phyloP scores from a whole-genome alignment of 495 filamentous ascomycete species.

The Penicillium maclennaniae region DNA sequence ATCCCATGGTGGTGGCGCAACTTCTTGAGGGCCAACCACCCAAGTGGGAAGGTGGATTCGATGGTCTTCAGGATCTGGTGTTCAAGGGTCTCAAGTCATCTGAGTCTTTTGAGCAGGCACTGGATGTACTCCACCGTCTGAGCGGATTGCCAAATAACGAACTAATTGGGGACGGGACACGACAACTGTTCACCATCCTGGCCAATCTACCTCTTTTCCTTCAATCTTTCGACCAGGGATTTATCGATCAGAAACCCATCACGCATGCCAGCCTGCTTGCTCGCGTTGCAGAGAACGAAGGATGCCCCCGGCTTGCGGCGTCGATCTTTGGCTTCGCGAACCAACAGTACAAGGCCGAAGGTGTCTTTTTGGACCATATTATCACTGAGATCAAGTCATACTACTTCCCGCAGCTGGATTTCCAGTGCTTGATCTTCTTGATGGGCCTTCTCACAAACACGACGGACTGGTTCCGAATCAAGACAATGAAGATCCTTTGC shows the following conservation, averaged over 20 bases:
- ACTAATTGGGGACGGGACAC: conserved; percentile 74
- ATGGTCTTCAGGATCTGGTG: conserved; percentile 78
- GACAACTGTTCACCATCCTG: conserved; percentile 77
- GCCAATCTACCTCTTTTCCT: conserved; percentile 91
- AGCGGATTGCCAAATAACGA: conserved; percentile 74
- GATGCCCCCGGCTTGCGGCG: conserved; percentile 42
- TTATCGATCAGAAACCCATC: conserved; percentile 50
- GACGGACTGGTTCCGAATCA: conserved; percentile 81
- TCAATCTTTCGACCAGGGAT: conserved; percentile 65
- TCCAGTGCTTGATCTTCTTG: conserved; percentile 79
- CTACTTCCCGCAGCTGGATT: conserved; percentile 81
- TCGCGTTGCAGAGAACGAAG: conserved; percentile 65
- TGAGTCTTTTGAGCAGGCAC: conserved; percentile 66
- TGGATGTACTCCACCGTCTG: conserved; percentile 74
- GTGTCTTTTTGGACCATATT: conserved; percentile 74
- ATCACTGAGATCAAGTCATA: conserved; percentile 71
- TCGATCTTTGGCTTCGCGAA: conserved; percentile 67
- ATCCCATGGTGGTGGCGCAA: conserved; percentile 60
- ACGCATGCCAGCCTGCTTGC: conserved; percentile 66
- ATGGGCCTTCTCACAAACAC: conserved; percentile 90
- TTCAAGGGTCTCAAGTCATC: conserved; percentile 94
- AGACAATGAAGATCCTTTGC: conserved; percentile 85
- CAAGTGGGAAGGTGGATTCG: conserved; percentile 86
- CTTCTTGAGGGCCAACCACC: conserved; percentile 75
- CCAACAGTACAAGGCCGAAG: conserved; percentile 61